Conservation (phyloP, 805 yeast species). For the Cyberlindnera bimundalis region DNA sequence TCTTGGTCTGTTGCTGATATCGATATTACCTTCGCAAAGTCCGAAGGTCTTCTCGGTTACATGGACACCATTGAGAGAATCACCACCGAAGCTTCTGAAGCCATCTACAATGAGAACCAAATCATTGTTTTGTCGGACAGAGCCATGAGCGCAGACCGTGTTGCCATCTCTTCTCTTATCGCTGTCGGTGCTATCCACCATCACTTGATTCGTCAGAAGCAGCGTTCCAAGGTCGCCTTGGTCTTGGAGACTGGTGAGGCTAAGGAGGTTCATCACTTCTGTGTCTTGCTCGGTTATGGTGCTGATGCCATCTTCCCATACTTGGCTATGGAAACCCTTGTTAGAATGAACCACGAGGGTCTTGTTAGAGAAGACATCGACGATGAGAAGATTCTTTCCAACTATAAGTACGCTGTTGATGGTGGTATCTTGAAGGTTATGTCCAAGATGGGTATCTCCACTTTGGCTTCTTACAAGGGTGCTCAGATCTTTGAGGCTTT, state of each 20-base stretch:
- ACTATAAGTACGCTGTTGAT: constrained; percentile 82
- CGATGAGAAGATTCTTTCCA: constrained; percentile 59
- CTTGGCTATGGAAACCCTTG: constrained; percentile 83
- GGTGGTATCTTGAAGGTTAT: constrained; percentile 93
- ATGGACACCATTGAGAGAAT: constrained; percentile 79
- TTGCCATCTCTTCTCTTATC: constrained; percentile 81
- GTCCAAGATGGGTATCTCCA: constrained; percentile 99
- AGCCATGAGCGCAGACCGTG: constrained; percentile 52
- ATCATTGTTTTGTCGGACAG: constrained; percentile 77
- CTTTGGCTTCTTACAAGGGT: constrained; percentile 97
- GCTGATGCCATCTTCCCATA: constrained; percentile 96
- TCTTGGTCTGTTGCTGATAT: constrained; percentile 79
- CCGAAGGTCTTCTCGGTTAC: constrained; percentile 85
- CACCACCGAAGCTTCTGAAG: constrained; percentile 82
- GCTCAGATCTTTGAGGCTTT: constrained; percentile 98
- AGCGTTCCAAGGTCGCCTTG: constrained; percentile 91
- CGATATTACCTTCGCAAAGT: constrained; percentile 83
- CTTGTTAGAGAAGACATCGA: constrained; percentile 56
- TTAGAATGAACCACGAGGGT: constrained; percentile 80
- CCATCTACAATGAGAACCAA: constrained; percentile 72
- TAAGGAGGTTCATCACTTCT: constrained; percentile 93
- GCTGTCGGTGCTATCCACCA: constrained; percentile 98
- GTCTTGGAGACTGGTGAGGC: constrained; percentile 95
- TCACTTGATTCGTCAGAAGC: constrained; percentile 91
- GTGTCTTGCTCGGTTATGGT: constrained; percentile 94